Percentiles rank a stretch among this genome's conserved stretches.
Evolutionary conservation across 176 grass and related monocot genomes (phyloP).

Genomic region (Oropetium thomaeum): DNA sequence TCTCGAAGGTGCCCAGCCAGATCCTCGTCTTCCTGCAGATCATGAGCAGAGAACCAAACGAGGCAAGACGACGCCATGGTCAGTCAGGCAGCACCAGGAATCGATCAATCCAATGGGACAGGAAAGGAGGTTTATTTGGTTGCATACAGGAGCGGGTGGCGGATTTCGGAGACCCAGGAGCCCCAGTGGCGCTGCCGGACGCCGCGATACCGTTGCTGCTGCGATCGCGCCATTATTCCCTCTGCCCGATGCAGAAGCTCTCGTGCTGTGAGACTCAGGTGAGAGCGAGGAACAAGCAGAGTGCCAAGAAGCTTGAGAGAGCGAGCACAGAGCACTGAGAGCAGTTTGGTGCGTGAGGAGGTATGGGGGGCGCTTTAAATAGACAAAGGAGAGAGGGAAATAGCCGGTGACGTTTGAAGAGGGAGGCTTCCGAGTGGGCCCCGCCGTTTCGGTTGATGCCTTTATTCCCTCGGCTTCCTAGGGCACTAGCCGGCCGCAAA

Average conservation of each 20-base stretch:
- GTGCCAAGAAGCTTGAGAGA: background rate
- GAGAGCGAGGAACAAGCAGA: background rate
- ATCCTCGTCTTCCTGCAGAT: conserved; percentile 96
- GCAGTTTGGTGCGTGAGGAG: conserved; percentile 16
- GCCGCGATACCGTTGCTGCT: conserved; percentile 83
- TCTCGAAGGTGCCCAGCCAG: conserved; percentile 98
- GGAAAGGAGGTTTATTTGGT: background rate
- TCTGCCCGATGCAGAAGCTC: background rate
- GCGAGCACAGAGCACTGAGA: too few relatives aligned
- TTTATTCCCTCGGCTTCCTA: conserved; percentile 3
- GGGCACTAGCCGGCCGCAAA: conserved; percentile 26
- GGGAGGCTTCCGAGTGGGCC: background rate
- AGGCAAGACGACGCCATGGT: background rate
- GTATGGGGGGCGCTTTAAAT: conserved; percentile 33
- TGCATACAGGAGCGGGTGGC: conserved; percentile 90
- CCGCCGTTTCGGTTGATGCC: background rate
- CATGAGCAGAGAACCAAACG: background rate
- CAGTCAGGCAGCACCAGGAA: background rate
- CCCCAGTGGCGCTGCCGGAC: conserved; percentile 97
- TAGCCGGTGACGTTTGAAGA: background rate
- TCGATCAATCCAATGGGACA: background rate
- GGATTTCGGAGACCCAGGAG: conserved; percentile 99
- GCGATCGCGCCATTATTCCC: conserved; percentile 52
- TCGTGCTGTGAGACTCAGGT: background rate
- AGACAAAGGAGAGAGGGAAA: background rate